A percentile compares a stretch with the other conserved stretches of the same genome.
These are phyloP conservation scores for Ustilago crameri DNA, from an alignment of 1,284 basidiomycete species.

Conservation along the genomic window DNA sequence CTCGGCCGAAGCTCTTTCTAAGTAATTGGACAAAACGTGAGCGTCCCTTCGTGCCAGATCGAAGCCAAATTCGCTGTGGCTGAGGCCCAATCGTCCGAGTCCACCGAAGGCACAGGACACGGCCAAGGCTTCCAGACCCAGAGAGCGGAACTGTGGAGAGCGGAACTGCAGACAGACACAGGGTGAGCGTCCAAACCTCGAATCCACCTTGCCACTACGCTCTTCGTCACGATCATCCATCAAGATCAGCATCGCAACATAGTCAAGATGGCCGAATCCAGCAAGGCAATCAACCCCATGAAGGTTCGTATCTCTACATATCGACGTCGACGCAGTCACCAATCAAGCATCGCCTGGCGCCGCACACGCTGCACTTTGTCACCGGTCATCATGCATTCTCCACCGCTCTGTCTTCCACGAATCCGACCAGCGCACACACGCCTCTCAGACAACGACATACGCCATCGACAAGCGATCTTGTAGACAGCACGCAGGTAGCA, in stretches of 20 bases:
- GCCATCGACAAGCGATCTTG: too few relatives aligned
- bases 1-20: too few relatives aligned
- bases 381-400: background rate
- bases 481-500: too few relatives aligned
- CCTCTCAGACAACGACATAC: too few relatives aligned
- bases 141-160: too few relatives aligned
- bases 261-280: slow-evolving; percentile 65
- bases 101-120: background rate
- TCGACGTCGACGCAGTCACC: background rate
- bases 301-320: slow-evolving; percentile 56
- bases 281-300: slow-evolving; percentile 67
- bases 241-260: slow-evolving; percentile 40
- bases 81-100: slow-evolving; percentile 17
- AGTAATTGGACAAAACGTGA: too few relatives aligned
- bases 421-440: background rate
- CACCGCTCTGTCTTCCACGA: too few relatives aligned
- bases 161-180: too few relatives aligned
- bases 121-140: background rate
- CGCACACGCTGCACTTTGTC: background rate
- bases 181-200: slow-evolving; percentile 16
- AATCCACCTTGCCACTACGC: slow-evolving; percentile 14
- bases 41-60: too few relatives aligned
- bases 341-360: slow-evolving; percentile 9
- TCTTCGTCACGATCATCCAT: slow-evolving; percentile 55
- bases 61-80: background rate